Conservation (phyloP, 2,329 filamentous ascomycete genomes). For the Pyrenophora tritici-repentis region DNA sequence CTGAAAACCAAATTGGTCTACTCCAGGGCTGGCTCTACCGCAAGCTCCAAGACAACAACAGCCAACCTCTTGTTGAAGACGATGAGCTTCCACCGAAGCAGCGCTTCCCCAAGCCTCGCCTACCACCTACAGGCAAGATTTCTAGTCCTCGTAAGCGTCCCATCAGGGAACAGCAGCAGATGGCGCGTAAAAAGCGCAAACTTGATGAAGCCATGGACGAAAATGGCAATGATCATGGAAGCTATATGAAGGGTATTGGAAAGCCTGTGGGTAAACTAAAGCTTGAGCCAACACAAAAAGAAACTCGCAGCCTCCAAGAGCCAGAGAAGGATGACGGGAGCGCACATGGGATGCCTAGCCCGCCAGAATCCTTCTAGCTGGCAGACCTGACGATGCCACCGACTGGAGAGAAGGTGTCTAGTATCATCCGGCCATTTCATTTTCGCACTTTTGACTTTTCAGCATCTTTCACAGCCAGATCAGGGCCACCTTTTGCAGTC, state of each 20-base stretch:
- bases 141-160: constrained; percentile 82
- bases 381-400: background rate
- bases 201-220: constrained; percentile 53
- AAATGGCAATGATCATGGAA: constrained; percentile 33
- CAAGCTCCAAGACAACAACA: constrained; percentile 82
- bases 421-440: background rate
- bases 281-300: constrained; percentile 60
- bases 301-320: constrained; percentile 63
- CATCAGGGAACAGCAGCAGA: constrained; percentile 78
- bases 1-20: constrained; percentile 81
- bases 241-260: constrained; percentile 48
- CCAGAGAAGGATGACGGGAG: constrained; percentile 71
- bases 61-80: constrained; percentile 86
- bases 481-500: constrained; percentile 4
- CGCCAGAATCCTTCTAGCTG: constrained; percentile 67
- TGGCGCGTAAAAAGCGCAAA: constrained; percentile 88
- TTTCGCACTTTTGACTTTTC: constrained; percentile 7
- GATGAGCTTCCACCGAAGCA: constrained; percentile 95
- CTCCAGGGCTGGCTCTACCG: constrained; percentile 89
- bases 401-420: background rate
- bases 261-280: constrained; percentile 61
- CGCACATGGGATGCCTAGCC: constrained; percentile 78
- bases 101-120: constrained; percentile 65
- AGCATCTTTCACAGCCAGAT: background rate
- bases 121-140: constrained; percentile 82